Evolutionary conservation across 805 yeast species (phyloP).

Genomic region (Wickerhamiella australiensis): DNA sequence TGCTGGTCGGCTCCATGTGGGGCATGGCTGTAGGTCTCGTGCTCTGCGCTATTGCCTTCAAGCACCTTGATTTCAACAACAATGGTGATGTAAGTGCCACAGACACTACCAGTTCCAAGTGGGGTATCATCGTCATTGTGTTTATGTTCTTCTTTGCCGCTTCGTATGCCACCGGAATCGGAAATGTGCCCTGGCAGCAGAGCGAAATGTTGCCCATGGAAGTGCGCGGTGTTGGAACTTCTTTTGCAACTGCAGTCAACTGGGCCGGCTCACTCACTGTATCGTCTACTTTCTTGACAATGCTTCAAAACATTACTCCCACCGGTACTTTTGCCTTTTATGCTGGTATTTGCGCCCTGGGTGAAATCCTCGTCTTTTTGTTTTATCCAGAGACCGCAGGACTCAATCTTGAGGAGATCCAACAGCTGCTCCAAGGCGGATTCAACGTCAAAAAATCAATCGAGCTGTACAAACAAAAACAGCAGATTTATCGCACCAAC

Average conservation of each 20-base stretch:
- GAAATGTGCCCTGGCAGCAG: conserved; percentile 98
- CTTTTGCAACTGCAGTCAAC: conserved; percentile 82
- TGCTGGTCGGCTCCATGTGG: conserved; percentile 69
- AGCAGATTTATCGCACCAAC: conserved; percentile 13
- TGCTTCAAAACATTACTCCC: conserved; percentile 87
- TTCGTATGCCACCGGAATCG: conserved; percentile 85
- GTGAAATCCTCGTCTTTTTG: conserved; percentile 65
- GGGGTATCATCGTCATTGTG: conserved; percentile 81
- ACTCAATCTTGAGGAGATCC: conserved; percentile 83
- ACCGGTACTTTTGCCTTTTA: conserved; percentile 88
- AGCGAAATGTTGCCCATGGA: conserved; percentile 88
- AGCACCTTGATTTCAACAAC: conserved; percentile 57
- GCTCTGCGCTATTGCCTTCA: conserved; percentile 83
- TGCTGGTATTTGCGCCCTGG: conserved; percentile 64
- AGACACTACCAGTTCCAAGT: conserved; percentile 32
- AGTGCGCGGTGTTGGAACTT: conserved; percentile 85
- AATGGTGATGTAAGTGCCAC: conserved; percentile 32
- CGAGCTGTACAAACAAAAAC: conserved; percentile 34
- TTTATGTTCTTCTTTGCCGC: conserved; percentile 84
- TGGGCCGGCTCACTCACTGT: conserved; percentile 92
- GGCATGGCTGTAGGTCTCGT: conserved; percentile 70
- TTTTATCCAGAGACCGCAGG: conserved; percentile 89
- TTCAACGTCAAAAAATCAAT: conserved; percentile 66
- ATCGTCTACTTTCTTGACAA: conserved; percentile 84
- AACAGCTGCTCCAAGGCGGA: conserved; percentile 66